phyloP scores from a whole-genome alignment of 441 rosid genomes.

The Kokia cookei region DNA sequence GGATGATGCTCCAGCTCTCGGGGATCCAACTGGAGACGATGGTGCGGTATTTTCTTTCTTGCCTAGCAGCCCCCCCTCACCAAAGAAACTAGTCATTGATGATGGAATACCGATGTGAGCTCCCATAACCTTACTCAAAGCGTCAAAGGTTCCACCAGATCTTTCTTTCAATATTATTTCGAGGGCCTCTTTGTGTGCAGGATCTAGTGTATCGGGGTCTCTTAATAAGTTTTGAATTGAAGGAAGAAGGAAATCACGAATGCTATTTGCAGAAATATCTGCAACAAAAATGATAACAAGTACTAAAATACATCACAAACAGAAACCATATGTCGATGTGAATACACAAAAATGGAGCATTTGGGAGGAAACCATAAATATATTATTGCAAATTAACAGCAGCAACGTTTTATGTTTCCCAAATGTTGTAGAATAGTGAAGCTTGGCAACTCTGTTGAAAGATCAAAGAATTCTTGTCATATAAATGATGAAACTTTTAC shows the following conservation, averaged over 20 bases:
- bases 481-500: not conserved
- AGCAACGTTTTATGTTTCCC: not conserved
- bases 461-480: not conserved
- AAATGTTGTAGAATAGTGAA: not conserved
- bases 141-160: constrained; percentile 79
- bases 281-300: constrained; percentile 12
- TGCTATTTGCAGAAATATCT: constrained; percentile 70
- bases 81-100: constrained; percentile 83
- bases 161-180: constrained; percentile 92
- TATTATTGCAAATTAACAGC: not conserved
- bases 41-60: constrained; percentile 65
- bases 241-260: constrained; percentile 75
- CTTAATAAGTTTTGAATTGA: constrained; percentile 76
- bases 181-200: constrained; percentile 94
- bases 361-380: not conserved
- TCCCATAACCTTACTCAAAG: constrained; percentile 90
- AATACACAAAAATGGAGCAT: not conserved
- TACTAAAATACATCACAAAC: not conserved
- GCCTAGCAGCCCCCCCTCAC: constrained; percentile 76
- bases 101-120: constrained; percentile 90
- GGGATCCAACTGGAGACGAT: constrained; percentile 41
- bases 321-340: not conserved
- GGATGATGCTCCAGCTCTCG: constrained; percentile 24
- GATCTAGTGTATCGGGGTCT: constrained; percentile 85
- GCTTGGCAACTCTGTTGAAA: not conserved